These are phyloP conservation scores for Fusarium zealandicum DNA, from an alignment of 2,329 filamentous ascomycete genomes.

Conservation along the genomic window DNA sequence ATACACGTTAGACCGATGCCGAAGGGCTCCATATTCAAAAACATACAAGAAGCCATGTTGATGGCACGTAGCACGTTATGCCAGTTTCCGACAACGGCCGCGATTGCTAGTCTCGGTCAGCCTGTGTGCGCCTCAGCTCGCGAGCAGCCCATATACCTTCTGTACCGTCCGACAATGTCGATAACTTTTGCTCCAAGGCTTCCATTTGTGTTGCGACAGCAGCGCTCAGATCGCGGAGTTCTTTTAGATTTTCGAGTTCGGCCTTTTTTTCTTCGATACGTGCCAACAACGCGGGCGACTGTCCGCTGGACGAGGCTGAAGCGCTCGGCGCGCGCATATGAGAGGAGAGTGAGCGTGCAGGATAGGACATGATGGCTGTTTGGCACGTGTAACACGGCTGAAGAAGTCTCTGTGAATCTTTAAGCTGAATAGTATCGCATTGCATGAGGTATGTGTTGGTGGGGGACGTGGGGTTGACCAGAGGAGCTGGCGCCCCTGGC, in stretches of 20 bases:
- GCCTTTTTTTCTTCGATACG: conserved; percentile 87
- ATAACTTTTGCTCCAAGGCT: conserved; percentile 77
- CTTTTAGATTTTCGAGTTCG: conserved; percentile 79
- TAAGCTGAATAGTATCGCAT: conserved; percentile 22
- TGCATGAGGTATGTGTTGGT: conserved; percentile 25
- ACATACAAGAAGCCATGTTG: conserved; percentile 83
- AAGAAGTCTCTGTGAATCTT: conserved; percentile 6
- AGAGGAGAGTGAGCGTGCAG: conserved; percentile 65
- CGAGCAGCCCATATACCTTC: conserved; percentile 64
- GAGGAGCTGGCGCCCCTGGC: conserved; percentile 36
- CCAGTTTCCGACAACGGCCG: conserved; percentile 86
- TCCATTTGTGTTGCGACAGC: conserved; percentile 85
- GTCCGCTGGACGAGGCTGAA: conserved; percentile 59
- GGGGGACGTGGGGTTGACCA: conserved; percentile 39
- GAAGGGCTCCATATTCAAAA: background rate
- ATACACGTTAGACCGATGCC: background rate
- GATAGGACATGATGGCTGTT: conserved; percentile 59
- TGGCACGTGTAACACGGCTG: background rate
- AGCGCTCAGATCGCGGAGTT: conserved; percentile 79
- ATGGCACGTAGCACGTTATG: conserved; percentile 85
- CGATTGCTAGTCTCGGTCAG: conserved; percentile 68
- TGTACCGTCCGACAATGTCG: conserved; percentile 80
- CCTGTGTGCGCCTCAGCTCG: background rate
- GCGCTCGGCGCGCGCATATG: conserved; percentile 71
- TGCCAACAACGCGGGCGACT: conserved; percentile 74